Conservation (phyloP, 768 basidiomycete species). For the Ramaria sp. region DNA sequence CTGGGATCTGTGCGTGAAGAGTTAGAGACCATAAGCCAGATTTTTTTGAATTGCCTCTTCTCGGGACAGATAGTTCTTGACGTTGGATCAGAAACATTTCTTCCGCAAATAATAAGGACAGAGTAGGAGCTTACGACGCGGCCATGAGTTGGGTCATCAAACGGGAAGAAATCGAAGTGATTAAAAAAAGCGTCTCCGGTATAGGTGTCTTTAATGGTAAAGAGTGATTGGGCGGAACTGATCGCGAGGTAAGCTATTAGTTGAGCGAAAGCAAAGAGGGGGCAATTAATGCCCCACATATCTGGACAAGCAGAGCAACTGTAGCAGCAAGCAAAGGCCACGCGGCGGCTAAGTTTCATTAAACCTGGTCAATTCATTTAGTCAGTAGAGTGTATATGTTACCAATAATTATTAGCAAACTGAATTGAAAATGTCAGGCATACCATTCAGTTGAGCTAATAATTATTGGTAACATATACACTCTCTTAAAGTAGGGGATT, state of each 20-base stretch:
- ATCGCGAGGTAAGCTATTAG: background rate
- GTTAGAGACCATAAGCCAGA: constrained; percentile 36
- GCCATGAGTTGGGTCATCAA: constrained; percentile 56
- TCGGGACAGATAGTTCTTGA: constrained; percentile 37
- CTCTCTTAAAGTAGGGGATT: too few relatives aligned
- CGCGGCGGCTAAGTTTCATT: too few relatives aligned
- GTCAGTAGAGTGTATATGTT: too few relatives aligned
- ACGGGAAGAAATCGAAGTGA: constrained; percentile 38
- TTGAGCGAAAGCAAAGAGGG: background rate
- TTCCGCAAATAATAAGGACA: background rate
- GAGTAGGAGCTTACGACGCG: constrained; percentile 24
- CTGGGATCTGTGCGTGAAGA: background rate
- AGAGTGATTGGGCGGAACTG: constrained; percentile 11
- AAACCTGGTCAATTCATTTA: too few relatives aligned
- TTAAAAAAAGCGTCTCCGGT: constrained; percentile 34
- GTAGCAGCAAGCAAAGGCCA: too few relatives aligned
- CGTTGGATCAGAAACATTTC: background rate
- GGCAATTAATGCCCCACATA: too few relatives aligned
- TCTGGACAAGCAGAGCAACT: too few relatives aligned
- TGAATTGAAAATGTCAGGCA: too few relatives aligned
- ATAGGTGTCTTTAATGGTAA: constrained; percentile 17
- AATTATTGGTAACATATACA: too few relatives aligned
- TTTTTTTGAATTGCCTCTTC: constrained; percentile 30
- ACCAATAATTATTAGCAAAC: too few relatives aligned
- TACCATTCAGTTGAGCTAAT: too few relatives aligned